Evolutionary conservation across 192 early-diverging fungal genomes (phyloP), one percentile per base, ranked within the genome.

Genomic region (Coemansia sp.): DNA sequence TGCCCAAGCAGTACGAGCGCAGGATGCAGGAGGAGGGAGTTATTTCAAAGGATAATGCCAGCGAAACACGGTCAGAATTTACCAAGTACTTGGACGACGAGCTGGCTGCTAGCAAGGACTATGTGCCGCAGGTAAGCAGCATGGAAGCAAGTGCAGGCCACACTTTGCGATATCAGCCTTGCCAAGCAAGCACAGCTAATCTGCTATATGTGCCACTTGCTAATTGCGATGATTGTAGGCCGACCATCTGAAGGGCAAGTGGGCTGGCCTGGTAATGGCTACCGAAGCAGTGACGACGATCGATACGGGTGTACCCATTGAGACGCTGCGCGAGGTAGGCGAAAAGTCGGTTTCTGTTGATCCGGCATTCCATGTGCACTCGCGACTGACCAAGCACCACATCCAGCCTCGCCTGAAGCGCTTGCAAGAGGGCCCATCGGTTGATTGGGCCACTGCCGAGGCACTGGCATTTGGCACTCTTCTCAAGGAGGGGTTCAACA

Each of bases 381-480:
- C 88, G 31, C 90, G 96, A 39, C 70, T 98, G 28, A 71, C 83
- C 20, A 98, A 97, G 71, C 96, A 89, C 86, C 96, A 98, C 66
- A 88, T 98, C 50, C 87, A 95, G 59, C 72, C 89, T 0, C 89
- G 96, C 9, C 56, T 95, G 46, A 83, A 86, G 40, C 89, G 89
- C 53, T 58, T 95, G 13, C 76, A 84, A 14, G 80, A 88, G 18
- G 91, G 92, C 1, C 85, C 79, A 21, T 72, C 76, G 5, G 76
- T 98, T 9, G 96, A 98, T 72, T 98, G 96, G 96, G 95, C 95
- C 9, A 97, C 95, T 0, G 93, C 90, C 3, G 96, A 98, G 74
- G 90, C 91, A 0, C 76, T 98, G 39, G 95, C 95, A 0, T 92
- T 96, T 78, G 96, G 95, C 5, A 89, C 89, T 0, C 74, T 98